These are phyloP conservation scores for Cucurbita moschata DNA, from an alignment of 306 rosid genomes.

Conservation along the genomic window DNA sequence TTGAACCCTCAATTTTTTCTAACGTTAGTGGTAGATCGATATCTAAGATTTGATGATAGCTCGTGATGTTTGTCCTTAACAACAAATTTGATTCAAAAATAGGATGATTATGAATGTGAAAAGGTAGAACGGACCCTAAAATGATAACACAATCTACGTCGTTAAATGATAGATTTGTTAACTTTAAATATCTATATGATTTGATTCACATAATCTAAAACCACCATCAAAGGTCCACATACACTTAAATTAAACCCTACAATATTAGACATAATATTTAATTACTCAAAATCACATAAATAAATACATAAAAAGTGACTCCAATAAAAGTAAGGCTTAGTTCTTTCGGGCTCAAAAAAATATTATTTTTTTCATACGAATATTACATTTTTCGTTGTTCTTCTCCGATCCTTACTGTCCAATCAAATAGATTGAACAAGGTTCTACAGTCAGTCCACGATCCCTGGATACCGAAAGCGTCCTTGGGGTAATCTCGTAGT, in stretches of 20 bases:
- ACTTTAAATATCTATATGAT: neutral
- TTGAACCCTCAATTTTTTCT: neutral
- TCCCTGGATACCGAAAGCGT: too few relatives aligned
- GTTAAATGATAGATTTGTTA: slow-evolving; percentile 3
- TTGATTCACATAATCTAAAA: neutral
- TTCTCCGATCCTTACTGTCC: too few relatives aligned
- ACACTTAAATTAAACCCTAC: neutral
- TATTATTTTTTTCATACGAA: neutral
- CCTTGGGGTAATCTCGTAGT: too few relatives aligned
- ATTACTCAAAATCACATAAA: neutral
- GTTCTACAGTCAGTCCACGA: too few relatives aligned
- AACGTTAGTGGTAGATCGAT: neutral
- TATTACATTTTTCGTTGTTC: neutral
- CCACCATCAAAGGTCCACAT: slow-evolving; percentile 1
- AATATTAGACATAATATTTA: neutral
- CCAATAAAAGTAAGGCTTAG: neutral
- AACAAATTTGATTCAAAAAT: neutral
- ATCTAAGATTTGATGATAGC: neutral
- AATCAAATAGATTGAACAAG: too few relatives aligned
- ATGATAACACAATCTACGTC: neutral
- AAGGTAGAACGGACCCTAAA: neutral
- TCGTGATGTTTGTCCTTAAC: too few relatives aligned
- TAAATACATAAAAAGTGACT: neutral
- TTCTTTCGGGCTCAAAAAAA: neutral
- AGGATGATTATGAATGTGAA: neutral